phyloP scores from a whole-genome alignment of 805 yeast genomes.

The Danielia reshetovae region DNA sequence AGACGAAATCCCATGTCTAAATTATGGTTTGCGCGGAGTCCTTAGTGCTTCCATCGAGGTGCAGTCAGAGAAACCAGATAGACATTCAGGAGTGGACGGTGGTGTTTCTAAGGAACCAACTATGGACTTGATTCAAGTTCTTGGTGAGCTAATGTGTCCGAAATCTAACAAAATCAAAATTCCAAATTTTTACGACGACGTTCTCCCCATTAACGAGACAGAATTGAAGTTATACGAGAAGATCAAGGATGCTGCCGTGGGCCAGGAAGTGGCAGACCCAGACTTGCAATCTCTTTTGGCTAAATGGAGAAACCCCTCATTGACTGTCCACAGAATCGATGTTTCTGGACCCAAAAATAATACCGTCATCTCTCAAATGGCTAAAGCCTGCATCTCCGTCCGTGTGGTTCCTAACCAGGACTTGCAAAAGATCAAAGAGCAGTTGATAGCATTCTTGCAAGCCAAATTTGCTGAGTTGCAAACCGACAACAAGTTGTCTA shows the following conservation, averaged over 20 bases:
- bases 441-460: constrained; percentile 45
- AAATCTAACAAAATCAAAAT: constrained; percentile 44
- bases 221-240: constrained; percentile 63
- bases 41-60: constrained; percentile 74
- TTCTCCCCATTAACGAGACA: constrained; percentile 49
- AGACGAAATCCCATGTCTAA: constrained; percentile 82
- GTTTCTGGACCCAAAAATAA: constrained; percentile 90
- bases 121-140: constrained; percentile 70
- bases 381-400: constrained; percentile 71
- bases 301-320: constrained; percentile 87
- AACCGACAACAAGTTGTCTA: constrained; percentile 58
- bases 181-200: constrained; percentile 70
- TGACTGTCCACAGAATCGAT: constrained; percentile 77
- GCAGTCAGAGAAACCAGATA: constrained; percentile 71
- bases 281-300: constrained; percentile 53
- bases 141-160: constrained; percentile 58
- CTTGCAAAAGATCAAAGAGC: constrained; percentile 49
- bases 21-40: constrained; percentile 92
- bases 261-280: constrained; percentile 30
- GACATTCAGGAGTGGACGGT: constrained; percentile 97
- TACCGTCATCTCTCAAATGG: constrained; percentile 84
- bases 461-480: constrained; percentile 44
- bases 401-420: constrained; percentile 90
- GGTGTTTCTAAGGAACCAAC: constrained; percentile 89
- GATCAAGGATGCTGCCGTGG: constrained; percentile 38